A percentile compares a stretch with the other conserved stretches of the same genome.
Evolutionary conservation across 1,284 basidiomycete species (phyloP).

Genomic region (Crepidotus sp.): DNA sequence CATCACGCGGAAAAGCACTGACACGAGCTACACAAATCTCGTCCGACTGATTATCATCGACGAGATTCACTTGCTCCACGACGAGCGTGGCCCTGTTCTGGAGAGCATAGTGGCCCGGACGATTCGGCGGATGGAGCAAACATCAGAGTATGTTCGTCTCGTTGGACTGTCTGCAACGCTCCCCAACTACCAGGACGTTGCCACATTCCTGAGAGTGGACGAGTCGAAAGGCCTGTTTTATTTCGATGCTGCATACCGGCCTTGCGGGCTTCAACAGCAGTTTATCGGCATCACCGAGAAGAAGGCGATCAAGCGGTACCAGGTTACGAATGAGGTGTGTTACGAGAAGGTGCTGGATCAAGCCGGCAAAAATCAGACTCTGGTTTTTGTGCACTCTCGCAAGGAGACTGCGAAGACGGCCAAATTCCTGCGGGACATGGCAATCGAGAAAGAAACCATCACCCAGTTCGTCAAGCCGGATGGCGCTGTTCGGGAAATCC

Average conservation of each 20-base stretch:
- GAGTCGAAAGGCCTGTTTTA: conserved; percentile 91
- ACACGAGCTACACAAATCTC: conserved; percentile 95
- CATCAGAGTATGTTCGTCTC: conserved; percentile 83
- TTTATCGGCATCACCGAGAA: conserved; percentile 98
- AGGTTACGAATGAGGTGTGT: conserved; percentile 98
- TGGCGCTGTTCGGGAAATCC: conserved; percentile 79
- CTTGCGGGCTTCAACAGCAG: conserved; percentile 93
- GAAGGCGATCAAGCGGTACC: conserved; percentile 97
- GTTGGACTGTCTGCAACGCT: conserved; percentile 95
- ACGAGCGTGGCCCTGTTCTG: conserved; percentile 96
- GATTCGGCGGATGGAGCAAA: conserved; percentile 93
- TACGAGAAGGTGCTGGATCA: conserved; percentile 98
- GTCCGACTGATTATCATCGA: conserved; percentile 97
- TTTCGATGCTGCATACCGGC: conserved; percentile 91
- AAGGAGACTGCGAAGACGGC: conserved; percentile 99
- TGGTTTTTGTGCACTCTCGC: conserved; percentile 97
- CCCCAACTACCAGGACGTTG: conserved; percentile 98
- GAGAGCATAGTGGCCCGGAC: conserved; percentile 90
- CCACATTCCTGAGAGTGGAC: conserved; percentile 94
- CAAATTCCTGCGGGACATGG: conserved; percentile 89
- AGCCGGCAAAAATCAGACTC: conserved; percentile 82
- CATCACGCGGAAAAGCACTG: conserved; percentile 96
- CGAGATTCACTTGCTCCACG: conserved; percentile 96
- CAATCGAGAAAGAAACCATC: conserved; percentile 94
- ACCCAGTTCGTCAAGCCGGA: conserved; percentile 92